Base-by-base conservation (phyloP, 2,329 filamentous ascomycete genomes). In the Cladophialophora bantiana region DNA sequence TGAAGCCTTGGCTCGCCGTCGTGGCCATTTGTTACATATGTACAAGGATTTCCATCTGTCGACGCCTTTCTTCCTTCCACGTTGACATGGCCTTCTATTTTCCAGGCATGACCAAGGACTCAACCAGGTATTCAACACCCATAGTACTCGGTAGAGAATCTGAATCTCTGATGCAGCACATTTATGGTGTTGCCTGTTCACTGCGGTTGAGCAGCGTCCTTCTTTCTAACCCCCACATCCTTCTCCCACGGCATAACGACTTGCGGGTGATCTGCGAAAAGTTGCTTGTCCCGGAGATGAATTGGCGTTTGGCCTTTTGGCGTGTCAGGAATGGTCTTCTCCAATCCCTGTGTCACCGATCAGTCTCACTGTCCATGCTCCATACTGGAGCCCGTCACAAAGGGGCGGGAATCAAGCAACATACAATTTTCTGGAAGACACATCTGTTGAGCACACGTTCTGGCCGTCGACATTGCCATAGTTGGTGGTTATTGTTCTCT, bases 401-500 rank as follows among this genome's bases (percentile, higher is more conserved):
- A 15, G 60, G 40, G 26, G 60, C 54, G 20, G 12, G 34, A 31
- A 34, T 20, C 32, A 26, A 20, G 10, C 13, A 45, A 62, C 91
- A 69, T 84, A 99, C 95, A 83, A 99, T 81, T 79, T 97, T 98
- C 73, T 97, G 90, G 78, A 91, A 98, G 57, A 97, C 94, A 81
- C 95, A 99, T 83, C 90, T 90, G 85, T 97, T 99, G 75, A 99
- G 84, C 78, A 89, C 89, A 87, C 92, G 90, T 85, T 99, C 95
- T 71, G 87, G 84, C 76, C 89, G 89, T 75, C 95, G 88, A 84
- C 95, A 99, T 77, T 98, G 93, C 91, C 93, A 99, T 67, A 98
- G 84, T 82, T 97, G 92, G 77, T 99, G 95, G 85, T 99, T 99
- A 84, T 96, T 94, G 83, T 96, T 90, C 77, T 99, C 95, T 66